phyloP scores from a whole-genome alignment of 2,329 filamentous ascomycete genomes.

The Fusarium fracticaudum region DNA sequence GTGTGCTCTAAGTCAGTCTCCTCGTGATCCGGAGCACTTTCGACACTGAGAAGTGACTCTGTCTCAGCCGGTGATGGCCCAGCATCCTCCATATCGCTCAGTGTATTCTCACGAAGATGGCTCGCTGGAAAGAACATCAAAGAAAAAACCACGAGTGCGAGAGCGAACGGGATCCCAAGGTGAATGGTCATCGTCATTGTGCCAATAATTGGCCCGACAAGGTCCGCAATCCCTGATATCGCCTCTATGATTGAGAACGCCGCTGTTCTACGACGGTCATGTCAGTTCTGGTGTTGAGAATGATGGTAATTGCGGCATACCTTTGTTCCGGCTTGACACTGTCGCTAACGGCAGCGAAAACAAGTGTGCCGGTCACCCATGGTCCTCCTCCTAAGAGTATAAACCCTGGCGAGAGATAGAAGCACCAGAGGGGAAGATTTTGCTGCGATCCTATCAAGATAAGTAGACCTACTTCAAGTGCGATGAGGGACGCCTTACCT shows the following conservation, averaged over 20 bases:
- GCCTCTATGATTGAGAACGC: constrained; percentile 1
- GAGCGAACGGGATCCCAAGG: not conserved
- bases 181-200: not conserved
- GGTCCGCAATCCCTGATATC: not conserved
- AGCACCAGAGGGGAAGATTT: not conserved
- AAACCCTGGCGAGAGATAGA: not conserved
- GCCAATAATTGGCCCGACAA: not conserved
- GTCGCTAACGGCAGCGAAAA: not conserved
- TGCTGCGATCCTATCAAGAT: not conserved
- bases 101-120: not conserved
- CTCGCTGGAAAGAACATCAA: not conserved
- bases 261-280: not conserved
- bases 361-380: not conserved
- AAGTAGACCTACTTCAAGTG: no score
- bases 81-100: not conserved
- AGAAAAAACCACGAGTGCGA: not conserved
- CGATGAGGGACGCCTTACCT: not conserved
- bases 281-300: rapidly evolving
- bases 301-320: rapidly evolving
- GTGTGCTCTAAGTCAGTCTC: no score
- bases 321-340: constrained; percentile 3
- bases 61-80: not conserved
- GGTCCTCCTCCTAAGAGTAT: not conserved
- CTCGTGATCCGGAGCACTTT: not conserved
- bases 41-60: not conserved